Evolutionary conservation across 768 basidiomycete species (phyloP), one percentile per base, ranked within the genome.

Genomic region (Lactarius evosmus): DNA sequence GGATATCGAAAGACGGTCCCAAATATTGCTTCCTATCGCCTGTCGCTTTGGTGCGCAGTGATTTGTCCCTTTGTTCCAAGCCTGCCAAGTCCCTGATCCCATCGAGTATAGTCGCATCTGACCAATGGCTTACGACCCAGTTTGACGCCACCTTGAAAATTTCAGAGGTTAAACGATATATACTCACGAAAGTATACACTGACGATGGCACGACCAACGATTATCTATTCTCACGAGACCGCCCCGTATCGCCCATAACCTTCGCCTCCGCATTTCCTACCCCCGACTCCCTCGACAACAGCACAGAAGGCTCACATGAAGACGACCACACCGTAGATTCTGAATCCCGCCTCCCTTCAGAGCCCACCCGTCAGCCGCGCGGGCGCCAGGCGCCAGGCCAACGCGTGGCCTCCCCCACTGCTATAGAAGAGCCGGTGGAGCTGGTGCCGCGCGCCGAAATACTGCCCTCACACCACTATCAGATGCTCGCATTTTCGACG

Each of bases 41-140:
- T 86, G 85, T 72, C 78, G 85, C 72, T 82, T 83, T 70, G 77
- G 85, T 87, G 68, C 66, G 83, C 74, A 6, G 41, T 52, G n/a
- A n/a, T 36, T 7, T 38, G 3, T 41, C 11, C 29, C 9, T 29
- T 36, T 22, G 34, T 49, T 40, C n/a, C 19, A 1, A 36, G 30
- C 34, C 11, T 27, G 56, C 17, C 9, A 7, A 34, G 34, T n/a
- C 49, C 17, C 51, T 36, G 34, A 51, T 16, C 34, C 19, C 38
- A 25, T 49, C 29, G 22, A 52, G 3, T 32, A 2, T 60, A 73
- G 88, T 91, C 27, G 82, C 85, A 0, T 82, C 85, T 68, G 89
- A 91, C 73, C 88, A 89, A 74, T 91, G 89, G 88, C 76, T 90
- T 52, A 76, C 85, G n/a, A 88, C 88, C 14, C 86, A 87, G 70